Evolutionary conservation across 169 alveolate genomes (phyloP).

Genomic region (Plasmodium falciparum): DNA sequence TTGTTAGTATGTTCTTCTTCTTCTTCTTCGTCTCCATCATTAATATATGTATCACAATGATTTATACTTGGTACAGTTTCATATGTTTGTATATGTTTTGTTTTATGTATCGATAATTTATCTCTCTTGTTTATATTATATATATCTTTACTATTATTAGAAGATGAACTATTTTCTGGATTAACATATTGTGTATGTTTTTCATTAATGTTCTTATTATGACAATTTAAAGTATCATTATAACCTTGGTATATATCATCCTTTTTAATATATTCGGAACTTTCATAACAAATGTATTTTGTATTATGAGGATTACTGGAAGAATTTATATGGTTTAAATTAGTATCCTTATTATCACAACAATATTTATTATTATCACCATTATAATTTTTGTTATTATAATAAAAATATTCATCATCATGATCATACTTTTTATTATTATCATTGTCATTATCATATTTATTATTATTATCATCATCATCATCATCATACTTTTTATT

Average conservation of each 20-base stretch:
- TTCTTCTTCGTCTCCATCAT: conserved; percentile 12
- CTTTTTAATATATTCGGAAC: background rate
- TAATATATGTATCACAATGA: conserved; percentile 11
- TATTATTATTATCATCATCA: background rate
- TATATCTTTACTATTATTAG: background rate
- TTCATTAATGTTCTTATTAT: background rate
- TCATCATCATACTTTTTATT: background rate
- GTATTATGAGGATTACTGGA: background rate
- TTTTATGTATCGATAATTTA: background rate
- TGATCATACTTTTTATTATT: background rate
- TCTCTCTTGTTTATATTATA: background rate
- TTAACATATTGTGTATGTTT: background rate
- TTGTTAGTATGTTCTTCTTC: conserved; percentile 5
- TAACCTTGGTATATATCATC: background rate
- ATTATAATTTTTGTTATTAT: background rate
- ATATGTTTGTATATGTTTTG: background rate
- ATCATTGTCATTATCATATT: background rate
- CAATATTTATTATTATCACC: background rate
- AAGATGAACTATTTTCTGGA: background rate
- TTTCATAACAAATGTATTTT: background rate
- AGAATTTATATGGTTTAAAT: too few species aligned
- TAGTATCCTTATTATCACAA: background rate
- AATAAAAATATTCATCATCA: background rate
- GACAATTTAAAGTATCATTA: background rate
- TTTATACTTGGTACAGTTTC: conserved; percentile 8